Base-by-base conservation (phyloP, 768 basidiomycete species). In the Pulveroboletus sp. region DNA sequence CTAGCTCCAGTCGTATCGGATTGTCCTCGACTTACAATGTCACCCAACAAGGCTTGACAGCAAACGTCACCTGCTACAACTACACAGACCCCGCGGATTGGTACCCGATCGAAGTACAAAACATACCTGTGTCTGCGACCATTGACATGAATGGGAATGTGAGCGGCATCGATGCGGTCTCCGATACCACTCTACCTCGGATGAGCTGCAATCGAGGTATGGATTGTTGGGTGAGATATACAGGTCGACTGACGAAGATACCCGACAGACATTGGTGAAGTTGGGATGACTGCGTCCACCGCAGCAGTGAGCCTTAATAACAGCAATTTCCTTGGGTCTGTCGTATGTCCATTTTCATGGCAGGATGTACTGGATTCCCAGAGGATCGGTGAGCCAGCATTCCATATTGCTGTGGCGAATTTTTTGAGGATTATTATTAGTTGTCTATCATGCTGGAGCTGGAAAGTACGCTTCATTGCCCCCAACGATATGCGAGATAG, bases 401-500 rank as follows among this genome's bases (percentile, higher is more conserved):
- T 17, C 9, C 7, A 17, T 9, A 8, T 30, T 0, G 18, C 9
- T 6, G 9, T 31, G 10, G 10, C 9, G 28, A 5, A 17, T 37
- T 30, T 36, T 21, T 11, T 30, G 28, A 35, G 2, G 4, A 6
- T 6, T 10, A 6, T n/a, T 31, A 2, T 9, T 5, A 50, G 49
- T 44, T 3, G 42, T 46, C 21, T 50, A 50, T 12, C 49, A 45
- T n/a, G 26, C 11, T 4, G 43, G 49, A 0, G 37, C 46, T n/a
- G 51, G 51, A 21, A 42, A 41, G 30, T 52, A 52, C 8, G 28
- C 12, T 7, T 42, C n/a, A 2, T 8, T 52, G 11, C 35, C 46
- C 6, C 51, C 51, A 2, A 52, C 46, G 12, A 47, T 48, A 6
- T 52, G 51, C 40, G 40, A 48, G 35, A 52, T 52, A 14, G 28